Evolutionary conservation across 305 asterid species (phyloP).

Genomic region (Fraxinus platypoda): DNA sequence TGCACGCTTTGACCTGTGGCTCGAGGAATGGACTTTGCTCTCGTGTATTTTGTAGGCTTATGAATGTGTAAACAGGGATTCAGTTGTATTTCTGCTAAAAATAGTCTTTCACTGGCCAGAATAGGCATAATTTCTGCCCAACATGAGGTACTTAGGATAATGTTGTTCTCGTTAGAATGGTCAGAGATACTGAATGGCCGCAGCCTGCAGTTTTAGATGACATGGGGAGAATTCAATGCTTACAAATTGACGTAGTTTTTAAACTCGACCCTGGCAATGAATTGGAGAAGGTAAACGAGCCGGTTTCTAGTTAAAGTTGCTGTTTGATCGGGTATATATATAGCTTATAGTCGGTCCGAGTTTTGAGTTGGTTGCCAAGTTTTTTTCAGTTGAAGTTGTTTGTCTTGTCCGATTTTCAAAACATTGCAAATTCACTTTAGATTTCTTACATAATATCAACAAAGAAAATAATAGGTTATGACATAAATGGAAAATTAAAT

Average conservation of each 20-base stretch:
- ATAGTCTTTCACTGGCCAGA: not conserved
- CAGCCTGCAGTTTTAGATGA: not conserved
- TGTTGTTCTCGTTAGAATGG: not conserved
- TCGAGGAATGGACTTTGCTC: not conserved
- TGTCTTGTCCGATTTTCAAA: not conserved
- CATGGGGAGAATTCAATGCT: not conserved
- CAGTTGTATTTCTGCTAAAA: not conserved
- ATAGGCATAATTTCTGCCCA: not conserved
- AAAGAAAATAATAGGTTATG: not conserved
- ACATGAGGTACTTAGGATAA: not conserved
- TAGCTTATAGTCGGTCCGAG: not conserved
- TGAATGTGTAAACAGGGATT: not conserved
- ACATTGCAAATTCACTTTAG: not conserved
- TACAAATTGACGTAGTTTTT: not conserved
- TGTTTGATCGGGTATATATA: no score
- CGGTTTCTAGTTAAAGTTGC: not conserved
- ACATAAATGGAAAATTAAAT: not conserved
- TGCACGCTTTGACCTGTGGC: not conserved
- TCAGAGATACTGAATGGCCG: not conserved
- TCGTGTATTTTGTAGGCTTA: not conserved
- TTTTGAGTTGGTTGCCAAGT: not conserved
- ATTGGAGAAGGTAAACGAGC: no score
- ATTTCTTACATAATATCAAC: not conserved
- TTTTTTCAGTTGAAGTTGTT: not conserved
- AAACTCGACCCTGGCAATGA: no score